Percentiles rank a stretch among this genome's conserved stretches.
phyloP scores from a whole-genome alignment of 768 basidiomycete genomes.

The Gymnopilus dilepis region DNA sequence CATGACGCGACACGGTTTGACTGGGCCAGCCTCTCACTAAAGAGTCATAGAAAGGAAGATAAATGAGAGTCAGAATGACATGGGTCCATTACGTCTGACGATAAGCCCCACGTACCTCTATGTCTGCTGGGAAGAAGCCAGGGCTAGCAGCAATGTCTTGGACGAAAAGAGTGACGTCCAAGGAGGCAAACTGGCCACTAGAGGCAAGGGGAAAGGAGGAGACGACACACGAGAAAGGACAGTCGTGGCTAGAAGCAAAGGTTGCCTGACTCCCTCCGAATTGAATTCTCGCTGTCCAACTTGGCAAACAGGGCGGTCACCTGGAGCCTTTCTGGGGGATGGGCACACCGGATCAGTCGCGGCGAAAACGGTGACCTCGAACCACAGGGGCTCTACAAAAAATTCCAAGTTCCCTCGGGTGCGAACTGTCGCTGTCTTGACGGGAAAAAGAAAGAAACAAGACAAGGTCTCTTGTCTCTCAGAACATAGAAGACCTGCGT shows the following conservation, averaged over 20 bases:
- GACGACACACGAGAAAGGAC: slow-evolving; percentile 2
- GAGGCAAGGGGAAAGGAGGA: not conserved
- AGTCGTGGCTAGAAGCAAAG: slow-evolving; percentile 13
- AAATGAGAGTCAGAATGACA: not conserved
- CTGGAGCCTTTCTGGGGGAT: not conserved
- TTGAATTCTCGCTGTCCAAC: slow-evolving; percentile 11
- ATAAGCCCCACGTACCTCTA: not conserved
- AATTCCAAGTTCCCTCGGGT: not conserved
- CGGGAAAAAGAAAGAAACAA: not conserved
- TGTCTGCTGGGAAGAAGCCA: slow-evolving; percentile 13
- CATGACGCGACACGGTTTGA: not conserved
- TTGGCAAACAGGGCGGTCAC: slow-evolving; percentile 2
- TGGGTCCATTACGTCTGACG: not conserved
- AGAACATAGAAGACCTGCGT: not conserved
- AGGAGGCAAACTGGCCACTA: slow-evolving; percentile 15
- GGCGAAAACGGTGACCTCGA: not conserved
- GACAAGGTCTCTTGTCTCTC: not conserved
- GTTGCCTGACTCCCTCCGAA: slow-evolving; percentile 3
- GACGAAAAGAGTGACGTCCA: slow-evolving; percentile 42
- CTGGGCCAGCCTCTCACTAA: not conserved
- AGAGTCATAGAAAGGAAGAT: not conserved
- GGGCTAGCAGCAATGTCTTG: slow-evolving; percentile 16
- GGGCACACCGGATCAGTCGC: slow-evolving; percentile 2
- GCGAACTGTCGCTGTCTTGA: not conserved
- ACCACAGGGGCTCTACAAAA: not conserved